Base-by-base conservation (phyloP, 2,329 filamentous ascomycete genomes). In the Aspergillus hiratsukae region DNA sequence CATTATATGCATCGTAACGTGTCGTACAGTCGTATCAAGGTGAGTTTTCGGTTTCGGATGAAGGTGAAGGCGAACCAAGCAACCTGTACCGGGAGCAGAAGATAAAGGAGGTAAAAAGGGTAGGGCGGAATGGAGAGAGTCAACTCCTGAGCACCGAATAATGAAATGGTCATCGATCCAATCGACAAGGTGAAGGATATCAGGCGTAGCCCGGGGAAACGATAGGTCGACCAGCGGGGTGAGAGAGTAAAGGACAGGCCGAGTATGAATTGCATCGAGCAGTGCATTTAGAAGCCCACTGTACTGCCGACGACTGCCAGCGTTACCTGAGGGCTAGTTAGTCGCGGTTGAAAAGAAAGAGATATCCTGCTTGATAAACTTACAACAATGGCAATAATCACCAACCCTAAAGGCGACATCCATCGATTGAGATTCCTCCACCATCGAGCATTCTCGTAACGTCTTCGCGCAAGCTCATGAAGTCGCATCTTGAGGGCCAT, bases 381-480 rank as follows among this genome's bases (percentile, higher is more conserved):
- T 67, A 85, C 81, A 62, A 86, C 76, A 52, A 80, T 74, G 56
- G 76, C 76, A 57, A 85, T 78, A 51, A 86, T 78, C 54, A 81
- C 74, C 37, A 83, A 65, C 21, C 84, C 84, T 49, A 85, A 69
- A 29, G 80, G 74, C 58, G 78, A 81, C 83, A 87, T 85, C 71
- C 81, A 79, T 49, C 83, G 78, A 69, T 87, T 87, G 43, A 86
- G 72, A 60, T 80, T 83, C 60, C 84, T 78, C 84, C 84, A 87
- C 84, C 84, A 86, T 23, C 77, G 76, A n/a, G 84, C 83, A 69
- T 84, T 87, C 58, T 84, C 78, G 62, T 78, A 80, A 37, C 78
- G 75, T 50, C 78, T 75, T 62, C 78, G 75, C 53, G 81, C 78
- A 27, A 77, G 64, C 10, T 76, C 73, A 37, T 72, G 71, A 35